Evolutionary conservation across 306 rosid genomes (phyloP).

Genomic region (Phaseolus lunatus): DNA sequence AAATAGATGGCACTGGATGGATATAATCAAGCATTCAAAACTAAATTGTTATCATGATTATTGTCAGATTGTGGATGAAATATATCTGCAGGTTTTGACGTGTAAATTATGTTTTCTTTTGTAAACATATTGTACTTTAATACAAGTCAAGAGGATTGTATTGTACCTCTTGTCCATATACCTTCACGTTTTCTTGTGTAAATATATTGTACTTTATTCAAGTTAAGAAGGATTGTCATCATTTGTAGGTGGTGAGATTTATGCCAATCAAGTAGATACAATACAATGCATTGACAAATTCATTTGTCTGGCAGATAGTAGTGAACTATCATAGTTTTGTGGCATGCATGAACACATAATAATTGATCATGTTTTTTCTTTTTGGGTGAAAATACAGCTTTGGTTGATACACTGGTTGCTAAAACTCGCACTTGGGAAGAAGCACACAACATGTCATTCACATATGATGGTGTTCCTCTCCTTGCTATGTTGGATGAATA

Average conservation of each 20-base stretch:
- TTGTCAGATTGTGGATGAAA: not conserved
- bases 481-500: slow-evolving; percentile 97
- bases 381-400: slow-evolving; percentile 58
- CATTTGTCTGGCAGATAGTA: slow-evolving; percentile 20
- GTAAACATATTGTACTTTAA: slow-evolving; percentile 7
- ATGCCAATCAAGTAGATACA: slow-evolving; percentile 13
- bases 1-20: not conserved
- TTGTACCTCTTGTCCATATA: too few species aligned
- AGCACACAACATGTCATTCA: slow-evolving; percentile 67
- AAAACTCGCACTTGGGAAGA: slow-evolving; percentile 96
- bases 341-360: slow-evolving; percentile 24
- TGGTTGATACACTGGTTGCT: slow-evolving; percentile 84
- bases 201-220: too few species aligned
- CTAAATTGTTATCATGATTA: not conserved
- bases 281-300: slow-evolving; percentile 12
- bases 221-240: slow-evolving; percentile 1
- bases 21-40: not conserved
- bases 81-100: slow-evolving; percentile 12
- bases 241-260: not conserved
- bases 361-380: slow-evolving; percentile 24
- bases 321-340: slow-evolving; percentile 2
- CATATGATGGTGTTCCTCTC: slow-evolving; percentile 91
- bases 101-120: not conserved
- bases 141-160: not conserved
- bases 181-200: too few species aligned